These are phyloP conservation scores for Neurospora intermedia DNA, from an alignment of 495 filamentous ascomycete species.

Conservation along the genomic window DNA sequence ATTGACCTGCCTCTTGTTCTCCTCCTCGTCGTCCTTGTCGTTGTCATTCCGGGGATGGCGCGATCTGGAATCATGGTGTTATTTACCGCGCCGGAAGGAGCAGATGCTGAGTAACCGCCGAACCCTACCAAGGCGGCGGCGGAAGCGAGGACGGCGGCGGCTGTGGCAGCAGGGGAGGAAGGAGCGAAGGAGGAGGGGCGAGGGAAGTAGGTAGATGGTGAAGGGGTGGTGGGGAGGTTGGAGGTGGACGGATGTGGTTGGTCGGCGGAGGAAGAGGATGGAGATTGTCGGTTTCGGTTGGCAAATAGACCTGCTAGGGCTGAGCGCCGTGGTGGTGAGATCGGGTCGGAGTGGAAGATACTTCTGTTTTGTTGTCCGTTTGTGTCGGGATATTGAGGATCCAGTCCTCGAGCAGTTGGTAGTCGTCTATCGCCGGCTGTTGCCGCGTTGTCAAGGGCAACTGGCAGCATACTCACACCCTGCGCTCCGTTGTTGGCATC, in stretches of 20 bases:
- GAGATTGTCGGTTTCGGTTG: neutral
- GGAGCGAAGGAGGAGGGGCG: neutral
- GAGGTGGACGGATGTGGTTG: neutral
- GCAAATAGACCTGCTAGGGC: neutral
- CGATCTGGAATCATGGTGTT: neutral
- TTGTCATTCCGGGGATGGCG: neutral
- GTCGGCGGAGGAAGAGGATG: neutral
- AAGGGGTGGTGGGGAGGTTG: neutral
- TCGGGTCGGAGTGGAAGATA: neutral
- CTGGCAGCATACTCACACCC: neutral
- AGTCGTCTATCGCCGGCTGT: neutral
- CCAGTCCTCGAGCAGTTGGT: neutral
- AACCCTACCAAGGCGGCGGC: neutral
- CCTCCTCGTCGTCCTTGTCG: neutral
- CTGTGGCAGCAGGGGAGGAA: neutral
- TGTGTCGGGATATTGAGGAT: neutral
- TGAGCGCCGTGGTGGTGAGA: neutral
- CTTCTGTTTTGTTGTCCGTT: neutral
- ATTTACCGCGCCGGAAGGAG: neutral
- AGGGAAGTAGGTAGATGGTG: neutral
- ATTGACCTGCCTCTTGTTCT: neutral
- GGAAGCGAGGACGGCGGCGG: neutral
- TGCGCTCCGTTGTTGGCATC: conserved; percentile 8
- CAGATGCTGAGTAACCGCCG: neutral
- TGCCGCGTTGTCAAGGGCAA: neutral